Evolutionary conservation across 768 basidiomycete species (phyloP).

Genomic region (Xanthoconium purpureum): DNA sequence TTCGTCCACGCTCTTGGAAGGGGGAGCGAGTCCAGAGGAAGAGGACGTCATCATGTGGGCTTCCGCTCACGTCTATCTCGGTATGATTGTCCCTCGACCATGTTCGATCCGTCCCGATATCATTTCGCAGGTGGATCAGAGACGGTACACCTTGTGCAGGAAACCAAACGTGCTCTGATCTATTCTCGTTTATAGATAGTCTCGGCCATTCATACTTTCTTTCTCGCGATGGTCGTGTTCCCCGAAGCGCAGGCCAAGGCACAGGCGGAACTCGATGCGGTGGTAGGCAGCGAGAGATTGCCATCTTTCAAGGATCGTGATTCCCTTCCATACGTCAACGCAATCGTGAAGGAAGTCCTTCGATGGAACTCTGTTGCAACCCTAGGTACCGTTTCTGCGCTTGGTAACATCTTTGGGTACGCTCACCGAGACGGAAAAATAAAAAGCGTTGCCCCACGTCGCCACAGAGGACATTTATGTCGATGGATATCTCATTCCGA

Average conservation of each 20-base stretch:
- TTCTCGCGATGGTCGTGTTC: conserved; percentile 5
- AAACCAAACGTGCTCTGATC: conserved; percentile 27
- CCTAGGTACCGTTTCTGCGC: conserved; percentile 9
- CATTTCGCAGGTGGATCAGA: conserved; percentile 40
- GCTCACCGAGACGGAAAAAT: neutral
- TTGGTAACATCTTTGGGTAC: neutral
- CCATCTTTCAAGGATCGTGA: conserved; percentile 21
- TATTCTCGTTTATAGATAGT: no score
- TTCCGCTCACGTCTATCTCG: conserved; percentile 5
- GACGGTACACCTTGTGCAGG: conserved; percentile 34
- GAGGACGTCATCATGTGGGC: conserved; percentile 24
- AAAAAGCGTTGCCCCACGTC: conserved; percentile 14
- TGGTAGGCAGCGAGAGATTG: conserved; percentile 12
- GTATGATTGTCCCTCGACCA: neutral
- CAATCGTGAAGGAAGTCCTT: conserved; percentile 24
- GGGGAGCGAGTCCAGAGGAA: conserved; percentile 12
- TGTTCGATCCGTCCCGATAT: neutral
- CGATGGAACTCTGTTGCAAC: conserved; percentile 23
- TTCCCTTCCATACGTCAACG: conserved; percentile 26
- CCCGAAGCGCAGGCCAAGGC: conserved; percentile 9
- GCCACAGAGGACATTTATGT: conserved; percentile 20
- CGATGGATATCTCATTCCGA: conserved; percentile 18
- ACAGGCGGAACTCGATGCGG: conserved; percentile 22
- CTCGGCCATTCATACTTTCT: conserved; percentile 14
- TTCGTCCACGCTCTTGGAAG: conserved; percentile 12